Base-by-base conservation (phyloP, 306 rosid species). In the Canavalia gladiata region DNA sequence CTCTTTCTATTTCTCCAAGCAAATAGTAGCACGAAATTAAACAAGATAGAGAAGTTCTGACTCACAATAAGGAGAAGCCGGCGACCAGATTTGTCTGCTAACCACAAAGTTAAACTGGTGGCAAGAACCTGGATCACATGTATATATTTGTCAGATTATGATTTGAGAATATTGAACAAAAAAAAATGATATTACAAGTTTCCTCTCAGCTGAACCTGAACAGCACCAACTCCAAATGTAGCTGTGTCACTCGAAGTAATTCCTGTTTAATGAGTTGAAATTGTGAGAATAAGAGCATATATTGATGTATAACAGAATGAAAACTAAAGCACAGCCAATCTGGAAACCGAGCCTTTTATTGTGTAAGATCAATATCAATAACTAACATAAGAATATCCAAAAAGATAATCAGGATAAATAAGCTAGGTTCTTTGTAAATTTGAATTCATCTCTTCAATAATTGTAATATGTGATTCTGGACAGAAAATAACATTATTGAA, bases 11-110 rank as follows among this genome's bases (percentile, higher is more conserved):
- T 47, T 54, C 65, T 75, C 56, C 46, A 81, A 83, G 75, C 35
- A 60, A 64, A 74, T 46, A 46, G 74, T 67, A 78, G 35, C 51
- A 43, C 13, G 57, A 7, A 18, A 60, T n/a, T 43, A 74, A 85
- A 83, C 42, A 49, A 50, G 63, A 65, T 72, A 62, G 52, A 56
- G 46, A 68, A 35, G 69, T 18, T 74, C 55, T 79, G 85, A 81
- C 97, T 85, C 86, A 95, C 99, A 87, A 95, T 87, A 79, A 95
- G 99, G 67, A 95, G 92, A 75, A 95, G 88, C 43, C 98, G 87
- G 4, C 99, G 96, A 72, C 99, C 98, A 8, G 98, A 85, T 85
- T 74, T 92, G 87, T 95, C 99, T 1, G 84, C 88, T 50, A 95
- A 88, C 99, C 98, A 95, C 68, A 94, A 86, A 68, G 97, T 90